These are phyloP conservation scores for Colletotrichum shisoi DNA, from an alignment of 2,329 filamentous ascomycete species.

Conservation along the genomic window DNA sequence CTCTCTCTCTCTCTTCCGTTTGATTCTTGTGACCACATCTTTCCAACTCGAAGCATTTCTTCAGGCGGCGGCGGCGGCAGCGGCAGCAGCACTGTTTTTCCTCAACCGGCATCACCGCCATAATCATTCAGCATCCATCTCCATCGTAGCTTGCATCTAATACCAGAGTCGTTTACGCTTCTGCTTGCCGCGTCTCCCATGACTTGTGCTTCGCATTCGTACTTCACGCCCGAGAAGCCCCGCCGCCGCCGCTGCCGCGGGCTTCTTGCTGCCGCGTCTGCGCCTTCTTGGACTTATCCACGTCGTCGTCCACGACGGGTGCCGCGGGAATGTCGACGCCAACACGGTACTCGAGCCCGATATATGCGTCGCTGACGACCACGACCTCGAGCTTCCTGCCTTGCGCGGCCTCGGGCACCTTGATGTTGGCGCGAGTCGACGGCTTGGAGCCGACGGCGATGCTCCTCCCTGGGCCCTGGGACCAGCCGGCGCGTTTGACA, in stretches of 20 bases:
- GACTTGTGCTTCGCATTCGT: neutral
- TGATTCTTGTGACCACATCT: neutral
- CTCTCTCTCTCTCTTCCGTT: neutral
- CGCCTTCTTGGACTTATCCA: slow-evolving; percentile 54
- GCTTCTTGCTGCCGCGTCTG: slow-evolving; percentile 37
- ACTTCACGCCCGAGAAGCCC: slow-evolving; percentile 20
- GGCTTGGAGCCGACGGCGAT: slow-evolving; percentile 56
- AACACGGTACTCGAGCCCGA: slow-evolving; percentile 70
- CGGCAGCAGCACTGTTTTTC: slow-evolving; percentile 4
- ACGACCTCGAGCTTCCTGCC: slow-evolving; percentile 73
- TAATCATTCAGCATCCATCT: neutral
- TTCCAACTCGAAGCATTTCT: neutral
- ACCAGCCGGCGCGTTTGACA: slow-evolving; percentile 86
- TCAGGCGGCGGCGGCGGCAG: neutral
- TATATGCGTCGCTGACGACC: slow-evolving; percentile 87
- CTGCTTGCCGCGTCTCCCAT: neutral
- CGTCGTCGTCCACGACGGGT: slow-evolving; percentile 59
- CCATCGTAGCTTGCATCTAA: slow-evolving; percentile 7
- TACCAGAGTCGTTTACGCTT: neutral
- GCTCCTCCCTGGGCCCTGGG: slow-evolving; percentile 41
- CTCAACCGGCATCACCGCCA: slow-evolving; percentile 14
- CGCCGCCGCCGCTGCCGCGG: neutral
- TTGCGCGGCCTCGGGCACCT: slow-evolving; percentile 62
- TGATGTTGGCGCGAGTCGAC: slow-evolving; percentile 65
- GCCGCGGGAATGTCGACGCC: slow-evolving; percentile 62